A percentile compares a stretch with the other conserved stretches of the same genome.
phyloP scores from a whole-genome alignment of 257 asterid species.

The Penstemon newberryi region DNA sequence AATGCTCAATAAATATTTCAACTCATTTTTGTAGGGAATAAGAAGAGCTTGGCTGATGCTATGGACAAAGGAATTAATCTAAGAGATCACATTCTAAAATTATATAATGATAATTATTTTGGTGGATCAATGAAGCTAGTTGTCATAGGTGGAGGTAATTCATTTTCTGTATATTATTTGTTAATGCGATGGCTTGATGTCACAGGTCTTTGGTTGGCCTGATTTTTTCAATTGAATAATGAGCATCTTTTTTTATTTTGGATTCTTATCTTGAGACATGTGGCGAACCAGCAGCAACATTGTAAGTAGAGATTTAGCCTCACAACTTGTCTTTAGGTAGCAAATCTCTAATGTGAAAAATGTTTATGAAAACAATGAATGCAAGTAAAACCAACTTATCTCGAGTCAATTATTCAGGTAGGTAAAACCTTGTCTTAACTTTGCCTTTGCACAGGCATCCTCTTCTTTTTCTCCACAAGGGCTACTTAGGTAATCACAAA shows the following conservation, averaged over 20 bases:
- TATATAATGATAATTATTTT: slow-evolving; percentile 68
- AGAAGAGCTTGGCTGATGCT: slow-evolving; percentile 93
- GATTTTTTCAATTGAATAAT: not conserved
- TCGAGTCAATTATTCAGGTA: not conserved
- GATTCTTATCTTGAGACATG: slow-evolving; percentile 3
- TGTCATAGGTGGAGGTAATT: slow-evolving; percentile 89
- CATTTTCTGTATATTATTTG: slow-evolving; percentile 4
- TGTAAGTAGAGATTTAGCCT: slow-evolving; percentile 9
- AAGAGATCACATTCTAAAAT: slow-evolving; percentile 69
- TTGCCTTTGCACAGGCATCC: not conserved
- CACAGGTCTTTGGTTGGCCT: slow-evolving; percentile 14
- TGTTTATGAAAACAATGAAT: not conserved
- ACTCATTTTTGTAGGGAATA: slow-evolving; percentile 62
- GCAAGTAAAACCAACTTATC: not conserved
- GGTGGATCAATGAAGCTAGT: slow-evolving; percentile 95
- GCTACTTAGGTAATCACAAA: not conserved
- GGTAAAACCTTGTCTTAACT: not conserved
- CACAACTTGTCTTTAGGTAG: not conserved
- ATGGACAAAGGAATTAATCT: slow-evolving; percentile 83
- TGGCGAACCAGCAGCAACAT: not conserved
- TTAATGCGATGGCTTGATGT: slow-evolving; percentile 2
- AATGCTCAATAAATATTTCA: slow-evolving; percentile 17
- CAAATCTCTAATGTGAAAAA: slow-evolving; percentile 4
- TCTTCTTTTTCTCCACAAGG: not conserved
- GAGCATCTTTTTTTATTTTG: slow-evolving; percentile 10